Conservation (phyloP, 208 protist genomes). For the Trypanosomatidae sp. region DNA sequence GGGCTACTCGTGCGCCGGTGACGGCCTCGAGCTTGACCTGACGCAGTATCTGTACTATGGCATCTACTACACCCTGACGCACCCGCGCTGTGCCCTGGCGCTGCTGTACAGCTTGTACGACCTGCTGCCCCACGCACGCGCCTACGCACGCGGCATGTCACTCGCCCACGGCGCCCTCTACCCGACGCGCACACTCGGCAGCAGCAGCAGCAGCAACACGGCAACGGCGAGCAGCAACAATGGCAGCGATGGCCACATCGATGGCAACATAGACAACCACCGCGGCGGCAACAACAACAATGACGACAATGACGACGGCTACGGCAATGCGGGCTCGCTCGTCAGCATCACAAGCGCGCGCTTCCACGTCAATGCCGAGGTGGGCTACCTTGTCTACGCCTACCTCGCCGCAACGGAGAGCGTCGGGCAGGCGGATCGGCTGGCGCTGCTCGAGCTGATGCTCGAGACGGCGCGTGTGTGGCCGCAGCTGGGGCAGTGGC, state of each 20-base stretch:
- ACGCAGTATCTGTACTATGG: slow-evolving; percentile 75
- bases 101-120: slow-evolving; percentile 59
- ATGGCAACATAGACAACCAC: too few species aligned
- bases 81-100: slow-evolving; percentile 29
- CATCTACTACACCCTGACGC: slow-evolving; percentile 74
- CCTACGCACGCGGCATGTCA: slow-evolving; percentile 45
- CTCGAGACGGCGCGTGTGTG: slow-evolving; percentile 81
- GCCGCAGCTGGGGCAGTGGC: slow-evolving; percentile 76
- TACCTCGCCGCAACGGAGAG: slow-evolving; percentile 44
- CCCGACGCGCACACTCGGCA: slow-evolving; percentile 63
- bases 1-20: slow-evolving; percentile 45
- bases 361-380: slow-evolving; percentile 74
- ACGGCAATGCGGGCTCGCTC: slow-evolving; percentile 8
- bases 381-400: slow-evolving; percentile 61
- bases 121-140: slow-evolving; percentile 55
- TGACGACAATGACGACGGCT: too few species aligned
- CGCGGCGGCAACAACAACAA: too few species aligned
- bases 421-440: slow-evolving; percentile 33
- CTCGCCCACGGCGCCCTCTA: slow-evolving; percentile 65
- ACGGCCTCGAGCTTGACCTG: slow-evolving; percentile 59
- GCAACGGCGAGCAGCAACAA: too few species aligned
- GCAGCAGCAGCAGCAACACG: too few species aligned
- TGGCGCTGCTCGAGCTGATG: slow-evolving; percentile 72
- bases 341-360: slow-evolving; percentile 41
- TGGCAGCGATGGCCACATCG: too few species aligned